Evolutionary conservation across 2,329 filamentous ascomycete species (phyloP).

Genomic region (Aureobasidium subglaciale): DNA sequence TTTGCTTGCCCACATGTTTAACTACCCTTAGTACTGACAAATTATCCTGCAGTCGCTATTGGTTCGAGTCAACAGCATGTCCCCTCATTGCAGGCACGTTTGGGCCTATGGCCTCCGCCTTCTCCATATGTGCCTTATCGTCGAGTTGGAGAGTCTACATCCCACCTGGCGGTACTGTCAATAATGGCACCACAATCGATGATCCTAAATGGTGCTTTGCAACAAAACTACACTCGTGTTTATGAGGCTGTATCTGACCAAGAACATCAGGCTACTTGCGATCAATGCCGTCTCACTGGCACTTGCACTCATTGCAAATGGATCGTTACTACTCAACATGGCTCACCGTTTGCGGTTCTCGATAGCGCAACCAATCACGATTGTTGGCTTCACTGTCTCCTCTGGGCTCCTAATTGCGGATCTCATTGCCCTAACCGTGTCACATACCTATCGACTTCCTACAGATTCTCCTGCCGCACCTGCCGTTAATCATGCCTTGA

Average conservation of each 20-base stretch:
- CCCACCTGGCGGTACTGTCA: conserved; percentile 38
- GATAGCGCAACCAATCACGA: conserved; percentile 53
- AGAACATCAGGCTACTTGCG: conserved; percentile 38
- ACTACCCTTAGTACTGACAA: neutral
- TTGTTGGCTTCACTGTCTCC: conserved; percentile 51
- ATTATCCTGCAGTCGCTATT: conserved; percentile 43
- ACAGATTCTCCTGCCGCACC: conserved; percentile 22
- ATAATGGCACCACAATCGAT: conserved; percentile 38
- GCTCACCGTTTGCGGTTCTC: conserved; percentile 47
- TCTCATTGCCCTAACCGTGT: conserved; percentile 40
- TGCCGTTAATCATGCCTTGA: conserved; percentile 36
- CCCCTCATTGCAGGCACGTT: conserved; percentile 47
- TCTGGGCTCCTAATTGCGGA: conserved; percentile 48
- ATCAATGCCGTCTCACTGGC: conserved; percentile 51
- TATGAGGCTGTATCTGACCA: neutral
- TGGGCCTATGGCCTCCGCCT: conserved; percentile 32
- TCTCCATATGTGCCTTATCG: conserved; percentile 44
- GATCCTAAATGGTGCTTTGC: conserved; percentile 47
- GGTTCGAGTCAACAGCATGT: conserved; percentile 54
- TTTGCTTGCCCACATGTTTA: neutral
- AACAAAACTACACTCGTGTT: neutral
- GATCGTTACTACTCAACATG: conserved; percentile 53
- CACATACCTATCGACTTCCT: conserved; percentile 37
- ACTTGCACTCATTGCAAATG: conserved; percentile 48
- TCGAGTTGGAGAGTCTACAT: conserved; percentile 50